These are phyloP conservation scores for Pythium dissimile DNA, from an alignment of 352 stramenopile species.

Conservation along the genomic window DNA sequence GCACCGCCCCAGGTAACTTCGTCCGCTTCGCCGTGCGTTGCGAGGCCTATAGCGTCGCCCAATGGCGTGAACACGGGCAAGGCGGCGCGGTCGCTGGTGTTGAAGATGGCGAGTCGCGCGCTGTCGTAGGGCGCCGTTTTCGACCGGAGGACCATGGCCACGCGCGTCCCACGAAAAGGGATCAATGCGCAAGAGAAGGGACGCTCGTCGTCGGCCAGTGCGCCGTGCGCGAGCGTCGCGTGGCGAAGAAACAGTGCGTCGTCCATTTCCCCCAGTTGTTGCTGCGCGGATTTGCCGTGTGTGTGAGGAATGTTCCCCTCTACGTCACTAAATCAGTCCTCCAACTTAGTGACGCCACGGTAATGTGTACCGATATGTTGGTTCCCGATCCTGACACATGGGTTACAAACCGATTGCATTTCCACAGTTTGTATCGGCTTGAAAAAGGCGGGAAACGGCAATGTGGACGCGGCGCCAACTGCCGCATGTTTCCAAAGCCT, in stretches of 20 bases:
- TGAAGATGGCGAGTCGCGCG: slow-evolving; percentile 8
- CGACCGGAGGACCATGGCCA: slow-evolving; percentile 16
- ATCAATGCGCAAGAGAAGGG: neutral
- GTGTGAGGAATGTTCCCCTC: no score
- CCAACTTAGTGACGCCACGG: no score
- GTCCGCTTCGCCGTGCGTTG: neutral
- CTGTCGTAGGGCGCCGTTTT: neutral
- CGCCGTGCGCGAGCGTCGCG: neutral
- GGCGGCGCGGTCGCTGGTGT: neutral
- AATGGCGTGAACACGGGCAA: slow-evolving; percentile 6
- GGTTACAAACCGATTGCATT: no score
- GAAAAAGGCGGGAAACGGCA: neutral
- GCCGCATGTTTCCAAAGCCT: no score
- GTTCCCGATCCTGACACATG: no score
- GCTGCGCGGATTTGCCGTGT: neutral
- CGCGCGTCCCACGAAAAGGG: slow-evolving; percentile 11
- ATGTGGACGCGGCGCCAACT: neutral
- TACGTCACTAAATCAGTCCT: no score
- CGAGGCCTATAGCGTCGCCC: neutral
- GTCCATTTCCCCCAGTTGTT: neutral
- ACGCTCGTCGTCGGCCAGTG: neutral
- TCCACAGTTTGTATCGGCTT: neutral
- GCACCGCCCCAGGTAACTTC: slow-evolving; percentile 3
- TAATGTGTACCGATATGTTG: no score
- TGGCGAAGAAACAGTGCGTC: slow-evolving; percentile 17